Evolutionary conservation across 176 grass and related monocot genomes (phyloP).

Genomic region (Poa annua): DNA sequence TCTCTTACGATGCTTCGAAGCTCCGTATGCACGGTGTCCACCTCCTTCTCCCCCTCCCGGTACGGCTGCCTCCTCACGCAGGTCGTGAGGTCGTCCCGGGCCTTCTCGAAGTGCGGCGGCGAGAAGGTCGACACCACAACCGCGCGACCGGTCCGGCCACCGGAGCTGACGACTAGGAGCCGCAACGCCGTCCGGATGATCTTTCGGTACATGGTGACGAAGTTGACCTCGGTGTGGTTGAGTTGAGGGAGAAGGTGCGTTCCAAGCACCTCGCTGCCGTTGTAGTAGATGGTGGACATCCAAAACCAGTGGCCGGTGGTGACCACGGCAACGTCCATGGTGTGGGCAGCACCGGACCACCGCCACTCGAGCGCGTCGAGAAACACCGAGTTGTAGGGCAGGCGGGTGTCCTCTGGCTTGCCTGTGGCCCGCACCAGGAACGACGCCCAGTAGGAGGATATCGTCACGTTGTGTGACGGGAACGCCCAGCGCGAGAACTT

Average conservation of each 20-base stretch:
- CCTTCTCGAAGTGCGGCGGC: slow-evolving; percentile 59
- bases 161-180: slow-evolving; percentile 18
- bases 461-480: slow-evolving; percentile 35
- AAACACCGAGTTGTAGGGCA: not conserved
- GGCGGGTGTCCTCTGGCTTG: slow-evolving; percentile 31
- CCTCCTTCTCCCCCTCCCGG: slow-evolving; percentile 52
- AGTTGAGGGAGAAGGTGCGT: slow-evolving; percentile 34
- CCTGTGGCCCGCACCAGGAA: slow-evolving; percentile 42
- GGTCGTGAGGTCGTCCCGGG: slow-evolving; percentile 42
- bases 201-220: slow-evolving; percentile 50
- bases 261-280: slow-evolving; percentile 48
- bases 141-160: not conserved
- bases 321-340: slow-evolving; percentile 54
- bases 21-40: slow-evolving; percentile 42
- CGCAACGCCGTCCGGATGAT: slow-evolving; percentile 25
- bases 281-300: slow-evolving; percentile 44
- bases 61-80: slow-evolving; percentile 58
- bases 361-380: slow-evolving; percentile 39
- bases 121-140: slow-evolving; percentile 64
- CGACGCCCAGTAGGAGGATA: slow-evolving; percentile 57
- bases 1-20: slow-evolving; percentile 57
- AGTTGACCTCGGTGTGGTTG: slow-evolving; percentile 59
- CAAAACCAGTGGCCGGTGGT: slow-evolving; percentile 63
- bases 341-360: slow-evolving; percentile 43
- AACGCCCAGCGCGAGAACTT: slow-evolving; percentile 49